Evolutionary conservation across 768 basidiomycete species (phyloP).

Genomic region (Phaeotremella fagi): DNA sequence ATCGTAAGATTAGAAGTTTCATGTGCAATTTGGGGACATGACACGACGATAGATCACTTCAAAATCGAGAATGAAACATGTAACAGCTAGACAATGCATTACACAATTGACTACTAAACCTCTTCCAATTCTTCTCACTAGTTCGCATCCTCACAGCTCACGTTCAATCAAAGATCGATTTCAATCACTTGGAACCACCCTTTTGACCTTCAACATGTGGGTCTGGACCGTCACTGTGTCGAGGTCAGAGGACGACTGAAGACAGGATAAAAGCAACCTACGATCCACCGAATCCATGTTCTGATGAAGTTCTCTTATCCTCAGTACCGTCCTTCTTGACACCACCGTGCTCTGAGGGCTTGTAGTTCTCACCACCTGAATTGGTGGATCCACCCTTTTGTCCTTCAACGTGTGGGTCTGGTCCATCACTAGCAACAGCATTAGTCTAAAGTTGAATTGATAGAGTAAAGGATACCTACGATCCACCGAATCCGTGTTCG

Average conservation of each 20-base stretch:
- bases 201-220: slow-evolving; percentile 44
- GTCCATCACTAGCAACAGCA: slow-evolving; percentile 29
- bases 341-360: slow-evolving; percentile 49
- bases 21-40: too few species aligned
- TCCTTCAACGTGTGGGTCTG: slow-evolving; percentile 48
- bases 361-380: slow-evolving; percentile 30
- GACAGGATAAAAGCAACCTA: slow-evolving; percentile 12
- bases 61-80: too few species aligned
- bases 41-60: too few species aligned
- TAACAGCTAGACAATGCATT: too few species aligned
- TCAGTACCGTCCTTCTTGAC: slow-evolving; percentile 43
- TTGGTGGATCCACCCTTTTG: slow-evolving; percentile 40
- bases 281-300: slow-evolving; percentile 49
- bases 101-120: too few species aligned
- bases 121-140: too few species aligned
- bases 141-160: too few species aligned
- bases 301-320: slow-evolving; percentile 44
- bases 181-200: slow-evolving; percentile 27
- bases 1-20: too few species aligned
- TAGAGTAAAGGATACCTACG: slow-evolving; percentile 8
- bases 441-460: slow-evolving; percentile 6
- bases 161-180: too few species aligned
- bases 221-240: slow-evolving; percentile 39
- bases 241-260: background rate
- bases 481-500: slow-evolving; percentile 50